A percentile compares a stretch with the other conserved stretches of the same genome.
These are phyloP conservation scores for Plasmodium relictum DNA, from an alignment of 169 alveolate genomes.

Conservation along the genomic window DNA sequence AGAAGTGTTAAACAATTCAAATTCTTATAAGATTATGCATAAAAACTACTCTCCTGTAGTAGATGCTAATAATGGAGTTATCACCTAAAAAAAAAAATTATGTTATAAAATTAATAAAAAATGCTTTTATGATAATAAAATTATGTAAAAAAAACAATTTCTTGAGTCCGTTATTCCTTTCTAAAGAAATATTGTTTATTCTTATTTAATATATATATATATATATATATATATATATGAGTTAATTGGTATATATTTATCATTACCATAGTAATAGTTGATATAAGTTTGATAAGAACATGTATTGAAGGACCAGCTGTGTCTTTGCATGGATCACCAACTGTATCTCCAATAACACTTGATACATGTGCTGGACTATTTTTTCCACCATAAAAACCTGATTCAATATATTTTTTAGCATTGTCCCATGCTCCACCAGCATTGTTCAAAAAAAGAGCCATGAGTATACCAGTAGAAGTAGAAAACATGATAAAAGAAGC, in stretches of 20 bases:
- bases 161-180: too few relatives aligned
- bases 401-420: slow-evolving; percentile 89
- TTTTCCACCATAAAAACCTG: slow-evolving; percentile 86
- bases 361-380: slow-evolving; percentile 85
- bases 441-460: slow-evolving; percentile 89
- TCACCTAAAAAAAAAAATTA: slow-evolving; percentile 39
- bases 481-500: slow-evolving; percentile 91
- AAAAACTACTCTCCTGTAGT: slow-evolving; percentile 12
- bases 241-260: not conserved
- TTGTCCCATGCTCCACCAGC: slow-evolving; percentile 94
- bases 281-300: slow-evolving; percentile 85
- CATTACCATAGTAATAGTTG: slow-evolving; percentile 62
- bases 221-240: not conserved
- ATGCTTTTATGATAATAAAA: not conserved
- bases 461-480: slow-evolving; percentile 90
- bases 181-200: too few relatives aligned
- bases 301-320: slow-evolving; percentile 92
- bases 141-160: not conserved
- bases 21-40: too few relatives aligned
- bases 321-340: slow-evolving; percentile 94
- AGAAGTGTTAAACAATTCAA: not conserved
- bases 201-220: not conserved
- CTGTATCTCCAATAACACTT: slow-evolving; percentile 91
- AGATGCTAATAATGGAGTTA: slow-evolving; percentile 67
- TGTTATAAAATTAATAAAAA: not conserved